Conservation (phyloP, 208 protist species). For the Trichomonas tenax region DNA sequence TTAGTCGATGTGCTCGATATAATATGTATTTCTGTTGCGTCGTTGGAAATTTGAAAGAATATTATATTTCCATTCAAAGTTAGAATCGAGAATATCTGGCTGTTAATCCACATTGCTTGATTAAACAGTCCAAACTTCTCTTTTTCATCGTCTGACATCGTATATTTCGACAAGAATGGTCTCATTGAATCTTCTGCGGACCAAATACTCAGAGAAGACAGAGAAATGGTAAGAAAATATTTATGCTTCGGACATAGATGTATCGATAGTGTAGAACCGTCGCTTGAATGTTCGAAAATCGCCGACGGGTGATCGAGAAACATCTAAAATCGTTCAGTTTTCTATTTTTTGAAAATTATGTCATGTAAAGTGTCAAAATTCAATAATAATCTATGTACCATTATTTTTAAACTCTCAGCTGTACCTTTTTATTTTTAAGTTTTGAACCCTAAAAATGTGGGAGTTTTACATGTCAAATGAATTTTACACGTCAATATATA, state of each 20-base stretch:
- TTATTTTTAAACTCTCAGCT: no score
- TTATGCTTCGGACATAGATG: not conserved
- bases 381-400: no score
- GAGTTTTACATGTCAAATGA: no score
- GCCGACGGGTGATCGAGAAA: not conserved
- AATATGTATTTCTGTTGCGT: not conserved
- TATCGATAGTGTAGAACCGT: not conserved
- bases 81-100: not conserved
- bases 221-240: not conserved
- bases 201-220: not conserved
- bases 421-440: no score
- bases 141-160: not conserved
- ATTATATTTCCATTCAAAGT: not conserved
- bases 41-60: not conserved
- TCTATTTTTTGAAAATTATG: no score
- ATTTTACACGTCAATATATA: no score
- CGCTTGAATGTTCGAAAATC: not conserved
- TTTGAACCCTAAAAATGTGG: no score
- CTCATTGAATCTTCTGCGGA: not conserved
- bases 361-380: no score
- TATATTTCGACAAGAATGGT: not conserved
- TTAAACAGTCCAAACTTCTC: not conserved
- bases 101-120: not conserved
- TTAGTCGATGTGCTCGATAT: not conserved
- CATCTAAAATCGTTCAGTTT: not conserved